A percentile compares a stretch with the other conserved stretches of the same genome.
Evolutionary conservation across 1,139 yeast species (phyloP).

Genomic region (Yamadazyma kanchanaburiensis): DNA sequence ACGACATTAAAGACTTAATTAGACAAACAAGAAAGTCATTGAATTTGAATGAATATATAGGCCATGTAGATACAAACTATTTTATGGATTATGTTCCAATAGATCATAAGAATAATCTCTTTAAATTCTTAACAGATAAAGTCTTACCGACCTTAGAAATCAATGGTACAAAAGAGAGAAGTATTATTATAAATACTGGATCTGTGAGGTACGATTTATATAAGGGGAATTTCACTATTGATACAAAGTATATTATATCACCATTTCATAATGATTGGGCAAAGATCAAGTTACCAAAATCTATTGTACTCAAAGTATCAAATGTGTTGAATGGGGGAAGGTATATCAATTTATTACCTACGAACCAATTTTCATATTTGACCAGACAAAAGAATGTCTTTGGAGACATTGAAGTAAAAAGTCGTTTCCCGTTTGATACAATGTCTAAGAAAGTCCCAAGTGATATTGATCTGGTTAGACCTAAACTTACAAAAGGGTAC

Average conservation of each 20-base stretch:
- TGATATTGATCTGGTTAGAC: neutral
- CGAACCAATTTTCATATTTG: conserved; percentile 18
- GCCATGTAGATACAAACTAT: conserved; percentile 62
- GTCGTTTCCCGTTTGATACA: neutral
- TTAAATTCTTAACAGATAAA: conserved; percentile 52
- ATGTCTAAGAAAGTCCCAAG: conserved; percentile 1
- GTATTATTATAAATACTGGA: conserved; percentile 79
- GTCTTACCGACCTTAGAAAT: conserved; percentile 55
- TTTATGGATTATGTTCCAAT: conserved; percentile 69
- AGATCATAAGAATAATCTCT: conserved; percentile 57
- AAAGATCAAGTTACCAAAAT: conserved; percentile 50
- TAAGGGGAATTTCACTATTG: conserved; percentile 80
- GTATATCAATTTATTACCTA: conserved; percentile 37
- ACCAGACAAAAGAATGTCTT: conserved; percentile 3
- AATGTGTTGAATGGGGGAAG: conserved; percentile 47
- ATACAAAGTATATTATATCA: conserved; percentile 77
- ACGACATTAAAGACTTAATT: conserved; percentile 43
- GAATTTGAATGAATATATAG: conserved; percentile 54
- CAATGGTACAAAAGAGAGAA: conserved; percentile 37
- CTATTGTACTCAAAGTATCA: conserved; percentile 46
- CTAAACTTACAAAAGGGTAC: conserved; percentile 57
- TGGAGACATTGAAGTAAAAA: too few species aligned
- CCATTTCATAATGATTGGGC: conserved; percentile 86
- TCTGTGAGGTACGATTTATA: conserved; percentile 85
- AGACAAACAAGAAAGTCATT: conserved; percentile 43